Conservation (phyloP, 257 asterid species). For the Nicotiana attenuata region DNA sequence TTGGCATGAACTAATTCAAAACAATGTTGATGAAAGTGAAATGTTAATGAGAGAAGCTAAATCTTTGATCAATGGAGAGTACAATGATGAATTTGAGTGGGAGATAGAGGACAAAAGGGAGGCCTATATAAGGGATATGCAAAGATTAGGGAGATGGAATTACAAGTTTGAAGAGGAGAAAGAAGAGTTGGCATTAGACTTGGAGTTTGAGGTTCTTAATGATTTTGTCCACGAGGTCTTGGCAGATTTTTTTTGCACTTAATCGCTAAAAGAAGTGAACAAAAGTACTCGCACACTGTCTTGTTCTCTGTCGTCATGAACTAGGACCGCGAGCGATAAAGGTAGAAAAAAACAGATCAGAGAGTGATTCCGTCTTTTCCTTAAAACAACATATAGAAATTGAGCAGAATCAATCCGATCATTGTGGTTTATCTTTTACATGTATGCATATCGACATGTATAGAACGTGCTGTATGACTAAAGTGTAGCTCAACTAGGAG, state of each 20-base stretch:
- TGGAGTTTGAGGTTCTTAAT: conserved; percentile 38
- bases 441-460: background rate
- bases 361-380: background rate
- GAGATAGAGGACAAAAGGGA: conserved; percentile 34
- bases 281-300: background rate
- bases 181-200: conserved; percentile 30
- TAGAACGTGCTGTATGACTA: background rate
- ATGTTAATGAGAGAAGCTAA: conserved; percentile 16
- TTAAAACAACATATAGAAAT: background rate
- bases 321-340: background rate
- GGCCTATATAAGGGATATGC: conserved; percentile 49
- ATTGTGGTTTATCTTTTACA: background rate
- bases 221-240: conserved; percentile 40
- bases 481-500: background rate
- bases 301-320: background rate
- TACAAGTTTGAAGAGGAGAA: conserved; percentile 36
- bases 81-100: conserved; percentile 41
- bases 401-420: background rate
- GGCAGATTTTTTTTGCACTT: background rate
- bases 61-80: conserved; percentile 36
- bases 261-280: background rate
- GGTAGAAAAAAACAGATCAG: background rate
- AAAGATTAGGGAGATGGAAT: conserved; percentile 34
- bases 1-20: background rate
- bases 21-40: background rate